Evolutionary conservation across 2,329 filamentous ascomycete genomes (phyloP), one percentile per base, ranked within the genome.

Genomic region (Fusarium nodosum): DNA sequence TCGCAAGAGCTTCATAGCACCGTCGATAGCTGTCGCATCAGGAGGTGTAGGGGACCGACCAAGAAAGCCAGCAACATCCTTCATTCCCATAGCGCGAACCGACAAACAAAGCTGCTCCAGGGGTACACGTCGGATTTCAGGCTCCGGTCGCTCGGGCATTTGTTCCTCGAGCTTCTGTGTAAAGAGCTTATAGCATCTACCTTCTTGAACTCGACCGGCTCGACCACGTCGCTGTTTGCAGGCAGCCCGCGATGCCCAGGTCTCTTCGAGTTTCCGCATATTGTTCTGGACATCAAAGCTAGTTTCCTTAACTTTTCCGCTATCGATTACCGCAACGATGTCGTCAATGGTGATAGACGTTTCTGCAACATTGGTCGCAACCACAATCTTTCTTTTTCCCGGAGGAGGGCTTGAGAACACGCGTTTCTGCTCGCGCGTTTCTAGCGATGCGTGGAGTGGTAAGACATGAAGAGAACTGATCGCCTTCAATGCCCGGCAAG

Each of bases 291-390:
- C 89, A 77, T 98, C 96, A 74, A 94, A 98, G 77, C 93, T 95
- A 0, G 94, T 99, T 79, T 99, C 95, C 77, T 99, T 99, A 63
- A 99, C 96, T 55, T 93, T 90, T 30, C 96, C 96, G 13, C 92
- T 96, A 78, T 99, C 96, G 68, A 99, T 95, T 46, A 99, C 96
- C 3, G 93, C 95, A 4, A 98, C 92, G 55, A 99, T 93, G 76
- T 99, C 96, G 76, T 97, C 94, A 64, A 99, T 99, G 0, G 96
- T 99, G 77, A 99, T 98, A 3, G 96, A 98, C 0, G 96, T 99
- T 79, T 99, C 96, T 3, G 96, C 96, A 4, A 99, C 95, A 75
- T 99, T 99, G 45, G 96, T 99, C 1, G 96, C 93, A 9, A 95
- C 93, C 34, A 99, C 92, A 15, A 99, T 88, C 80, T 99, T 99